Conservation (phyloP, 305 asterid genomes). For the Fraxinus platypoda region DNA sequence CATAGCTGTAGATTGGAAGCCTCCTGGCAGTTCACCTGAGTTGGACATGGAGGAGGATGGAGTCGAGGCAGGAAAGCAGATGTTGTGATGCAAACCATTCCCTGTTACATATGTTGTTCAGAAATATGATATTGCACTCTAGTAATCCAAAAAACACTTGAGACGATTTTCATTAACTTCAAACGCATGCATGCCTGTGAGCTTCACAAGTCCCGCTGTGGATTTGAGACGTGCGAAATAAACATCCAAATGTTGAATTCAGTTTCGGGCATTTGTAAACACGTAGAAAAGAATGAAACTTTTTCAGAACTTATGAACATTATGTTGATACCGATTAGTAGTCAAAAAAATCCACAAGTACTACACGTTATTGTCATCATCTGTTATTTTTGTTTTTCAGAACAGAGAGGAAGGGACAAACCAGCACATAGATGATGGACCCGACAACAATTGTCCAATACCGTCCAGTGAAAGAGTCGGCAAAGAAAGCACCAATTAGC, state of each 20-base stretch:
- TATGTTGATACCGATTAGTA: too few species aligned
- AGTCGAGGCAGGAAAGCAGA: slow-evolving; percentile 66
- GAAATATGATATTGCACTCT: background rate
- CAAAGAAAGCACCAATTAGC: slow-evolving; percentile 64
- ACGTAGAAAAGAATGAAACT: background rate
- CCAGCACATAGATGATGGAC: slow-evolving; percentile 61
- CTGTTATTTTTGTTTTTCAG: background rate
- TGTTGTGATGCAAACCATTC: slow-evolving; percentile 61
- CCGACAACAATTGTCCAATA: slow-evolving; percentile 68
- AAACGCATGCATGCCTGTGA: background rate
- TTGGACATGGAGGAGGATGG: slow-evolving; percentile 72
- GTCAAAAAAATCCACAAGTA: background rate
- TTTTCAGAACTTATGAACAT: background rate
- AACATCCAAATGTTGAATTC: background rate
- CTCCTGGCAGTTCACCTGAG: slow-evolving; percentile 61
- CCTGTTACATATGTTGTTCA: slow-evolving; percentile 35
- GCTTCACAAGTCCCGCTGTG: background rate
- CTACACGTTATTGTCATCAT: background rate
- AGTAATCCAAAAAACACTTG: background rate
- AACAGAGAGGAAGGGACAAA: slow-evolving; percentile 1
- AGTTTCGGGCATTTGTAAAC: background rate
- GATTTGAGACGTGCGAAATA: background rate
- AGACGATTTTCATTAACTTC: background rate
- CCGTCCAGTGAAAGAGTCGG: slow-evolving; percentile 72
- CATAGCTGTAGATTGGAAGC: slow-evolving; percentile 63